Base-by-base conservation (phyloP, 2,329 filamentous ascomycete species). In the Fusarium liriodendri region DNA sequence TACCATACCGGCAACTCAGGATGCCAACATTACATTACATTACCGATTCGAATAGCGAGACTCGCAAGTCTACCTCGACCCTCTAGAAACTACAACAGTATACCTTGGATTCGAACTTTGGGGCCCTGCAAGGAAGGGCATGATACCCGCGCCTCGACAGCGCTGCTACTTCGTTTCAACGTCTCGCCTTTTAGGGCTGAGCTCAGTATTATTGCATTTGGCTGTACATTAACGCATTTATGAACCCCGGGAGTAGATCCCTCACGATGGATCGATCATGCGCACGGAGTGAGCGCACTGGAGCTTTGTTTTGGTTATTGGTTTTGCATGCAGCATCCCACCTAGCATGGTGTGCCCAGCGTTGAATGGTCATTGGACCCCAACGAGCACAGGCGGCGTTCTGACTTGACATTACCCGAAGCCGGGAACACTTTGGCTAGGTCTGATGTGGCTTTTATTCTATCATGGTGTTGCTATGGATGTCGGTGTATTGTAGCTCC, bases 101-200 rank as follows among this genome's bases (percentile, higher is more conserved):
- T 47, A 69, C 60, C 60, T 72, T 70, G 62, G 67, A 76, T 76
- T 71, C 67, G 66, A 65, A 65, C 68, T 70, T 76, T 77, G 67
- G 66, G 71, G 67, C 73, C 76, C 74, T 60, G n/a, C 29, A 62
- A 61, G 45, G 45, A 50, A 50, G 77, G 75, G 78, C 75, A 79
- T 79, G 78, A 80, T 79, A 80, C 78, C 78, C 77, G 76, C 77
- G 77, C 76, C 66, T 67, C 66, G 69, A 58, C 67, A 74, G 73
- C 73, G 76, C 76, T 70, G 65, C 66, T 70, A 66, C 61, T 75
- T 75, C 37, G 58, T 69, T 70, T 72, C 35, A 25, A 20, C 58
- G 35, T 45, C 60, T 64, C 64, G 63, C 63, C 66, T 62, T n/a
- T 40, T 25, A 66, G 66, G 66, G 67, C 32, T 33, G 58, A 66